Evolutionary conservation across 352 stramenopile genomes (phyloP), one percentile per base, ranked within the genome.

Genomic region (Phytopythium kandeliae): DNA sequence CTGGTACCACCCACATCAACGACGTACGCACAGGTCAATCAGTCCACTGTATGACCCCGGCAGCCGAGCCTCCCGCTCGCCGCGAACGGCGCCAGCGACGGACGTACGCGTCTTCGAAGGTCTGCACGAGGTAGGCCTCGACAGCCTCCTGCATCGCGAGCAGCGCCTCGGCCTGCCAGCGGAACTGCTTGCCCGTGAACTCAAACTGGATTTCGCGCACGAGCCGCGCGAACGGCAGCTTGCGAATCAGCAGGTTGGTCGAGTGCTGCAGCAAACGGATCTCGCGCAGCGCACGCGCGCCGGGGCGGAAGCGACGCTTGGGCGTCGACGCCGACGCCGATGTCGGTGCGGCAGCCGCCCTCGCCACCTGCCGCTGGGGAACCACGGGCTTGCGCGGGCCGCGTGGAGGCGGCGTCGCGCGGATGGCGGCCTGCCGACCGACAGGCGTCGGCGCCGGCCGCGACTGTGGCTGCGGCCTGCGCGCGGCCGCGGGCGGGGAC

Each of bases 191-290:
- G 28, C 28, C 28, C 68, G 89, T 96, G 68, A 87, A 88, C 59
- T 92, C 78, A 57, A 89, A 78, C n/a, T 78, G 75, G 60, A 92
- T 91, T 56, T 97, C 91, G 42, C 91, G 79, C 31, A 98, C 95
- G n/a, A 99, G 76, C 48, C 96, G 78, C 53, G 96, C 92, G 76
- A 99, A 99, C 26, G 96, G 96, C 21, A 99, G 78, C 71, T 97
- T 96, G 48, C 96, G 91, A 55, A 99, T 80, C 41, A 99, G 65
- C 21, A 99, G 79, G 58, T 98, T 94, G 11, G 96, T 99, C 48
- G 78, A 97, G 54, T 86, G 88, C 81, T 99, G 97, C 76, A 98
- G 99, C 41, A 81, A 71, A 60, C 96, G 81, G 65, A 99, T 99
- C 69, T 99, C 96, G 74, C 87, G 83, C 19, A 99, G 73, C n/a